Conservation (phyloP, 805 yeast genomes). For the Blastobotrys mokoenaii region DNA sequence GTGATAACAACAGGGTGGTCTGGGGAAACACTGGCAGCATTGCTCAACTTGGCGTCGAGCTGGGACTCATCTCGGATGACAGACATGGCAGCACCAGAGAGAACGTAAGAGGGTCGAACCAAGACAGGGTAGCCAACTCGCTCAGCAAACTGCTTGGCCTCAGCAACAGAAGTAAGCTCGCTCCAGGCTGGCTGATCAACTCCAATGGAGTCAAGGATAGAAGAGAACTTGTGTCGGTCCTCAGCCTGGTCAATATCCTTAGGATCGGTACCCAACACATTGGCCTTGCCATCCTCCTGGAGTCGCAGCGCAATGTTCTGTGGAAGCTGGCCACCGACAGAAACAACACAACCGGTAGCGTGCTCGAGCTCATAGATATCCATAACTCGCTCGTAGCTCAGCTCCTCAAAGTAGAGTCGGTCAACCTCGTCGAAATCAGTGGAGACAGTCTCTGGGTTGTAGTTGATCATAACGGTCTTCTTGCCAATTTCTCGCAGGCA, state of each 20-base stretch:
- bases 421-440: constrained; percentile 98
- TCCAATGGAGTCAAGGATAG: constrained; percentile 83
- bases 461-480: constrained; percentile 92
- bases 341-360: constrained; percentile 85
- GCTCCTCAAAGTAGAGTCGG: constrained; percentile 91
- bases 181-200: constrained; percentile 98
- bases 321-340: constrained; percentile 97
- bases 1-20: constrained; percentile 98
- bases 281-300: constrained; percentile 70
- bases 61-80: constrained; percentile 76
- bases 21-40: constrained; percentile 86
- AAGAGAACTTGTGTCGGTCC: constrained; percentile 96
- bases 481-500: constrained; percentile 81
- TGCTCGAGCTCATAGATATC: constrained; percentile 92
- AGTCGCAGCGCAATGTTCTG: constrained; percentile 89
- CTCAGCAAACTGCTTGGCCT: constrained; percentile 78
- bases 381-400: constrained; percentile 91
- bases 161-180: constrained; percentile 78
- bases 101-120: constrained; percentile 94
- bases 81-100: constrained; percentile 98
- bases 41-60: constrained; percentile 69
- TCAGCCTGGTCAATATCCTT: constrained; percentile 94
- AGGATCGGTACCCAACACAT: constrained; percentile 89
- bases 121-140: constrained; percentile 90
- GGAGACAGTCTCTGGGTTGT: constrained; percentile 97